Conservation (phyloP, 805 yeast species). For the Candida ovalis region DNA sequence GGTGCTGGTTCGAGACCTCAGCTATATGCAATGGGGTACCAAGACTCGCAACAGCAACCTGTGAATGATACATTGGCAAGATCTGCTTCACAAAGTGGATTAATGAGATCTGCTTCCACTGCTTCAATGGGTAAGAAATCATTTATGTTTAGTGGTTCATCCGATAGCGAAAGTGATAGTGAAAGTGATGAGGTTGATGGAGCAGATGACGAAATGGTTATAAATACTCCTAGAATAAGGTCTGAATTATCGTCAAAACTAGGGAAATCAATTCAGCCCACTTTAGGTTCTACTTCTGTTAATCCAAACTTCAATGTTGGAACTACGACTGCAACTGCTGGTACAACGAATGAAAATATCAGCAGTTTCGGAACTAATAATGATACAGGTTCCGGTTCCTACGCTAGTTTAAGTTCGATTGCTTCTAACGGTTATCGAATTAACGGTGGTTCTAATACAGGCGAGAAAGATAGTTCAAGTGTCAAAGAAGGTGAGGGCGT, state of each 20-base stretch:
- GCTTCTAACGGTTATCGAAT: constrained; percentile 7
- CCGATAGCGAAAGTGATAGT: constrained; percentile 23
- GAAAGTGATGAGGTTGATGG: constrained; percentile 24
- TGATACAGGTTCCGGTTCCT: constrained; percentile 1
- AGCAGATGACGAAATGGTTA: constrained; percentile 14
- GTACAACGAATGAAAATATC: constrained; percentile 12
- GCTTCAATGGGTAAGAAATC: constrained; percentile 20
- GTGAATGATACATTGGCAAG: neutral
- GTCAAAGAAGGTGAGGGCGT: constrained; percentile 13
- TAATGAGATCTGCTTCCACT: constrained; percentile 6
- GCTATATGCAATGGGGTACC: constrained; percentile 20
- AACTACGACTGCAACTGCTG: constrained; percentile 7
- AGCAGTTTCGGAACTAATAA: neutral
- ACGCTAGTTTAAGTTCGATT: constrained; percentile 10
- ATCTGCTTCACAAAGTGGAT: neutral
- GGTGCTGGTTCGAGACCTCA: constrained; percentile 31
- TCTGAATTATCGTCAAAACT: neutral
- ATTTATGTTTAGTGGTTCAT: constrained; percentile 34
- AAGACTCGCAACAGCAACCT: constrained; percentile 34
- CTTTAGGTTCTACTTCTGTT: neutral
- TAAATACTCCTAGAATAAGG: constrained; percentile 11
- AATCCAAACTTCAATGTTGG: neutral
- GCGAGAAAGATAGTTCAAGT: neutral
- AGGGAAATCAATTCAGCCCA: neutral
- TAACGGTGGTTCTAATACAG: neutral